phyloP scores from a whole-genome alignment of 768 basidiomycete genomes.

The Suillus lakei region DNA sequence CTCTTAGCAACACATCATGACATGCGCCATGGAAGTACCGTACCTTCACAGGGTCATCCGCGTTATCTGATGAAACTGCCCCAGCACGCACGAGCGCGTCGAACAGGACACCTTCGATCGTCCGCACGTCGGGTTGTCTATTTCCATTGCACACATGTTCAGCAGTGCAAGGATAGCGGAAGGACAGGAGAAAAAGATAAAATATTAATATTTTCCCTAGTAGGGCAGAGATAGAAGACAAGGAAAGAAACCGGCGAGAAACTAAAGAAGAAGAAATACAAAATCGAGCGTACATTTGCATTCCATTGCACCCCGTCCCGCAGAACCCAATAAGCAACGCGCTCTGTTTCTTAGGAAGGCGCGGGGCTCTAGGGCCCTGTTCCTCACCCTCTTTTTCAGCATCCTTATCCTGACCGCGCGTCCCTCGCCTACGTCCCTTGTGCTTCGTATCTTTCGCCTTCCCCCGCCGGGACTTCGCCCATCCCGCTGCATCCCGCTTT shows the following conservation, averaged over 20 bases:
- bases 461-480: slow-evolving; percentile 37
- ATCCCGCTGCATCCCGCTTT: slow-evolving; percentile 34
- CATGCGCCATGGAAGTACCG: slow-evolving; percentile 6
- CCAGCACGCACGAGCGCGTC: slow-evolving; percentile 87
- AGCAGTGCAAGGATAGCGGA: neutral
- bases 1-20: neutral
- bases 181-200: neutral
- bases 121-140: slow-evolving; percentile 75
- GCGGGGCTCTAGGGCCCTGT: slow-evolving; percentile 45
- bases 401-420: slow-evolving; percentile 40
- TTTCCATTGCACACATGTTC: neutral
- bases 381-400: slow-evolving; percentile 21
- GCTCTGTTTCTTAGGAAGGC: slow-evolving; percentile 83
- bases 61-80: slow-evolving; percentile 94
- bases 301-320: slow-evolving; percentile 90
- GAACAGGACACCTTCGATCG: slow-evolving; percentile 92
- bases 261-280: neutral
- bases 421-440: slow-evolving; percentile 45
- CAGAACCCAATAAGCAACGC: slow-evolving; percentile 90
- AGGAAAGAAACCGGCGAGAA: neutral
- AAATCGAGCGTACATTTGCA: slow-evolving; percentile 83
- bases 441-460: slow-evolving; percentile 45
- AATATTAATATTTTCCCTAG: neutral
- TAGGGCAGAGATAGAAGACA: neutral
- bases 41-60: slow-evolving; percentile 88